A percentile compares a stretch with the other conserved stretches of the same genome.
Conservation (phyloP, 495 filamentous ascomycete genomes). For the Neurospora sp. region DNA sequence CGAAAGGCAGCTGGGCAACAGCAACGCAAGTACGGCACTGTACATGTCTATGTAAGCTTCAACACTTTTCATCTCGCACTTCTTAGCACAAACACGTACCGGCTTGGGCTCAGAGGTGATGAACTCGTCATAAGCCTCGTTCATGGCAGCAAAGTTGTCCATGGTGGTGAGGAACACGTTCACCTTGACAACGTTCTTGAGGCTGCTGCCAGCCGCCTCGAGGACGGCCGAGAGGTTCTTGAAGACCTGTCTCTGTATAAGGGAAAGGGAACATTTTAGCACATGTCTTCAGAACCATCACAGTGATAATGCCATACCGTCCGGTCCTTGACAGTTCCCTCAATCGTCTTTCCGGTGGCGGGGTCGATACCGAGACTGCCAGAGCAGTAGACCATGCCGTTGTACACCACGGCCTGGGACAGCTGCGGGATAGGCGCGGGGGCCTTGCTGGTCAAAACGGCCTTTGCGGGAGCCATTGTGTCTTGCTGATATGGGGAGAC, state of each 20-base stretch:
- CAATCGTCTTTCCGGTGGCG: constrained; percentile 35
- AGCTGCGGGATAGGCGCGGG: constrained; percentile 46
- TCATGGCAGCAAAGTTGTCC: constrained; percentile 58
- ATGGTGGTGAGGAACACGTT: constrained; percentile 59
- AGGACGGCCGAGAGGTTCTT: constrained; percentile 54
- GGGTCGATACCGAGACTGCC: constrained; percentile 44
- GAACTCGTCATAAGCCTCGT: constrained; percentile 46
- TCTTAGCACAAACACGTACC: constrained; percentile 12
- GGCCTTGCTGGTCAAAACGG: constrained; percentile 40
- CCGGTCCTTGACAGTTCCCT: constrained; percentile 44
- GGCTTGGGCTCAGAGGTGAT: constrained; percentile 48
- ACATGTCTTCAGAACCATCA: not conserved
- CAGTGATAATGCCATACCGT: constrained; percentile 25
- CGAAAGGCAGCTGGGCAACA: constrained; percentile 52
- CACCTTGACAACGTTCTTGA: constrained; percentile 55
- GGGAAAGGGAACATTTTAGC: not conserved
- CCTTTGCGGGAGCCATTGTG: constrained; percentile 18
- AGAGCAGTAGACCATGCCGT: constrained; percentile 50
- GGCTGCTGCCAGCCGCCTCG: constrained; percentile 45
- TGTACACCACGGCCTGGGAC: constrained; percentile 46
- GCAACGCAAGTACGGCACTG: constrained; percentile 55
- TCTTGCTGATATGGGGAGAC: not conserved
- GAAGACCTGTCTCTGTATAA: constrained; percentile 35
- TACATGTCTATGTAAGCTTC: not conserved
- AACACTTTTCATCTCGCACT: not conserved